A percentile compares a stretch with the other conserved stretches of the same genome.
These are phyloP conservation scores for Murraya paniculata DNA, from an alignment of 345 rosid genomes.

Conservation along the genomic window DNA sequence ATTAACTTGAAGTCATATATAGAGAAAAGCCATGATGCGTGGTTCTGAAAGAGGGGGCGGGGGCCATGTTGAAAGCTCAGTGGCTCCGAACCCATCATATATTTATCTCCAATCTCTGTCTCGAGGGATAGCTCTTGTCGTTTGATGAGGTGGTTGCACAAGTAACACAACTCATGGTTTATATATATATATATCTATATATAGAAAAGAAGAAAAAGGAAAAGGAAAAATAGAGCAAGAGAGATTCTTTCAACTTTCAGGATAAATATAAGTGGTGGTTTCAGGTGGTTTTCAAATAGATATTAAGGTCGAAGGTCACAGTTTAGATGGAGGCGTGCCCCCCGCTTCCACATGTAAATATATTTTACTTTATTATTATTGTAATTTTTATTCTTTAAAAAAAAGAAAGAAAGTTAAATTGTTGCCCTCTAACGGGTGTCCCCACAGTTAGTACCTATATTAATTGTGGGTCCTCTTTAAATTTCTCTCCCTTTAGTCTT, in stretches of 20 bases:
- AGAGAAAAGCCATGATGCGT: slow-evolving; percentile 18
- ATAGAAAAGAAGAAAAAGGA: neutral
- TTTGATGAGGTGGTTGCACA: slow-evolving; percentile 56
- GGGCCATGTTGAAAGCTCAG: slow-evolving; percentile 48
- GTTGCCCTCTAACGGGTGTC: slow-evolving; percentile 14
- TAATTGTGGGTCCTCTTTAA: slow-evolving; percentile 21
- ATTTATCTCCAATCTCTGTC: slow-evolving; percentile 18
- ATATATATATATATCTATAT: neutral
- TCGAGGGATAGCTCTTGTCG: slow-evolving; percentile 22
- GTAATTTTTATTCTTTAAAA: too few species aligned
- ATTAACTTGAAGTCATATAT: too few species aligned
- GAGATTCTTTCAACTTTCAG: neutral
- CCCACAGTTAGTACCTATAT: slow-evolving; percentile 14
- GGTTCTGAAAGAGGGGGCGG: slow-evolving; percentile 12
- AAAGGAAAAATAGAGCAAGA: neutral
- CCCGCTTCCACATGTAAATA: slow-evolving; percentile 20
- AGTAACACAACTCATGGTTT: slow-evolving; percentile 30
- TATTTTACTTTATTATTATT: too few species aligned
- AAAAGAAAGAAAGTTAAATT: too few species aligned
- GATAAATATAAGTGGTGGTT: slow-evolving; percentile 32
- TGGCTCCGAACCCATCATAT: slow-evolving; percentile 51
- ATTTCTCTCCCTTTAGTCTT: slow-evolving; percentile 8
- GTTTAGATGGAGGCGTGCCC: slow-evolving; percentile 51
- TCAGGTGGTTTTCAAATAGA: slow-evolving; percentile 49
- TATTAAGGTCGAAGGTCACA: slow-evolving; percentile 65